Evolutionary conservation across 352 stramenopile species (phyloP), one percentile per base, ranked within the genome.

Genomic region (Globisporangium recalcitrans): DNA sequence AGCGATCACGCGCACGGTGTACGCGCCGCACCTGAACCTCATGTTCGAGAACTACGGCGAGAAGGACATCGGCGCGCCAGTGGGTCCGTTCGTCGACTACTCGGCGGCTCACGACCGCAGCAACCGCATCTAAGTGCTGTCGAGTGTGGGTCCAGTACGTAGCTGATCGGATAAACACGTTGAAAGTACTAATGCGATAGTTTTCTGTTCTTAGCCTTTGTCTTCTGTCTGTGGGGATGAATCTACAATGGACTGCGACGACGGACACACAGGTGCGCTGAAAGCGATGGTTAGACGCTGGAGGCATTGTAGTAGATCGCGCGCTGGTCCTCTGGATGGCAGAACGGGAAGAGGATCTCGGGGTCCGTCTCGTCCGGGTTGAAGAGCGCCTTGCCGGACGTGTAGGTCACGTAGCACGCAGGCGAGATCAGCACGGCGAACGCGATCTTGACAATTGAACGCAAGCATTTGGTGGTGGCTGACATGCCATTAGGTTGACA

Each of bases 1-100:
- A 21, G 81, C 69, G 9, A 65, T 97, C n/a, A 27, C 72, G 21
- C 14, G 14, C 14, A 44, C 36, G 13, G 36, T 44, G 14, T n/a
- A 21, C 2, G 16, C 14, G 36, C 36, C 36, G 4, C 36, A 44
- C 13, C 36, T n/a, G 11, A 14, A 9, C 11, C 34, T 40, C 34
- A 40, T 40, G 34, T 40, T 40, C 14, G 34, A 40, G 34, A 40
- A 40, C 34, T 40, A 40, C 11, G 34, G 34, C 34, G 34, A 40
- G 34, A 40, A 40, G 34, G 34, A 40, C 34, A 40, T 40, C 34
- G 34, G 34, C 36, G 36, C 36, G 36, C 13, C 14, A n/a, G 36
- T 44, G 36, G 36, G 36, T 4, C 36, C 36, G 36, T n/a, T 21
- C 16, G 14, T 44, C 36, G 36, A 44, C 36, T 44, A 44, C 36